Evolutionary conservation across 169 alveolate genomes (phyloP).

Genomic region (Babesia gibsoni): DNA sequence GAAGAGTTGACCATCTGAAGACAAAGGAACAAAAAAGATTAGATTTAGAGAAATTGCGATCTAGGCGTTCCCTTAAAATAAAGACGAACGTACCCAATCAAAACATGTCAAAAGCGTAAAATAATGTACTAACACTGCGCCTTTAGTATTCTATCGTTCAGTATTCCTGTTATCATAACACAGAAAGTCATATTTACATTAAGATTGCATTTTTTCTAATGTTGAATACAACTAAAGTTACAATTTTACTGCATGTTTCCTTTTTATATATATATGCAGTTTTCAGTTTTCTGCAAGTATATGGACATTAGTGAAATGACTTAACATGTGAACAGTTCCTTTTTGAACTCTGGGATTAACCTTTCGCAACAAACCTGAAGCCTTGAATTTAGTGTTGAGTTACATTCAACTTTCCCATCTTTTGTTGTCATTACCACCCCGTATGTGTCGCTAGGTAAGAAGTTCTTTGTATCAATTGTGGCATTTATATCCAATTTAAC

Average conservation of each 20-base stretch:
- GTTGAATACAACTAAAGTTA: neutral
- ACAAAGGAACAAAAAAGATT: conserved; percentile 68
- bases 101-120: neutral
- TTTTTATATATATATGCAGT: too few species aligned
- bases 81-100: conserved; percentile 23
- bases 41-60: conserved; percentile 63
- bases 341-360: conserved; percentile 75
- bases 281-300: too few species aligned
- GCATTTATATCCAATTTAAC: conserved; percentile 69
- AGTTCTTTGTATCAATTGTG: conserved; percentile 72
- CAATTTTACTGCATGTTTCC: too few species aligned
- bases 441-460: conserved; percentile 68
- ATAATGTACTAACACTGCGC: neutral
- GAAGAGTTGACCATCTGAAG: conserved; percentile 71
- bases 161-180: neutral
- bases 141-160: neutral
- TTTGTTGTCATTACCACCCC: conserved; percentile 76
- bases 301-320: too few species aligned
- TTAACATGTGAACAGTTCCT: conserved; percentile 71
- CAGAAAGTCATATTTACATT: too few species aligned
- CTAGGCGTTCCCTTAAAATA: conserved; percentile 56
- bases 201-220: too few species aligned
- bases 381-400: conserved; percentile 75
- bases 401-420: conserved; percentile 78
- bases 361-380: conserved; percentile 72